Conservation (phyloP, 106 monocot species). For the Dioscorea zingiberensis region DNA sequence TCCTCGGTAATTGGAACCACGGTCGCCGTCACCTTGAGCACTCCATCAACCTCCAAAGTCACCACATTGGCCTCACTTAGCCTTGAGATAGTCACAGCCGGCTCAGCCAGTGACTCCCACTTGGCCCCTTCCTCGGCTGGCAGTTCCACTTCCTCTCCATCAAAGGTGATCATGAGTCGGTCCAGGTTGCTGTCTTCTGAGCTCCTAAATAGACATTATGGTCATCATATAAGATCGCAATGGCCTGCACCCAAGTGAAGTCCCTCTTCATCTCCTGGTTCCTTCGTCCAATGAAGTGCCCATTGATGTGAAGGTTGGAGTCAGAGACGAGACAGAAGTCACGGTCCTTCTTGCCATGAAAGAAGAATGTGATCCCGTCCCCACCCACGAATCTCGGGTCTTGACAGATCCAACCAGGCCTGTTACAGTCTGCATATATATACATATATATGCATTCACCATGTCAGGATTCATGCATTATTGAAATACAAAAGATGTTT, state of each 20-base stretch:
- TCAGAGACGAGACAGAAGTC: constrained; percentile 56
- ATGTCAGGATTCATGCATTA: not conserved
- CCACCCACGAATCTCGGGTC: constrained; percentile 50
- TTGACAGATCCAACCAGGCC: constrained; percentile 21
- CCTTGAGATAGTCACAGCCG: not conserved
- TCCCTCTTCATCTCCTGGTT: constrained; percentile 24
- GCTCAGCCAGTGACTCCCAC: constrained; percentile 1
- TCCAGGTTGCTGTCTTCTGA: too few relatives aligned
- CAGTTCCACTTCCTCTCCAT: constrained; percentile 23
- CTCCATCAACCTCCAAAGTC: constrained; percentile 2
- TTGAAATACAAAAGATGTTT: not conserved
- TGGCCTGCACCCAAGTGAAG: constrained; percentile 49
- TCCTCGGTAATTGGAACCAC: constrained; percentile 24
- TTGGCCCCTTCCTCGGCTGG: constrained; percentile 3
- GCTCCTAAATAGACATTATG: too few relatives aligned
- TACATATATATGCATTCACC: not conserved
- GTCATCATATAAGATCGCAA: too few relatives aligned
- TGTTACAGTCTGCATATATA: constrained; percentile 14
- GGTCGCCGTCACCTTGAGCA: not conserved
- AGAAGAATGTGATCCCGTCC: constrained; percentile 49
- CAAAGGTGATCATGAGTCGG: constrained; percentile 30
- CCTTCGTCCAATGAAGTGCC: constrained; percentile 52
- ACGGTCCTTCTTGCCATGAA: constrained; percentile 39
- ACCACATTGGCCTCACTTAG: constrained; percentile 2
- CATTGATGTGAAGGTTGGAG: constrained; percentile 56